phyloP scores from a whole-genome alignment of 1,284 basidiomycete species.

The Bondarzewia mesenterica region DNA sequence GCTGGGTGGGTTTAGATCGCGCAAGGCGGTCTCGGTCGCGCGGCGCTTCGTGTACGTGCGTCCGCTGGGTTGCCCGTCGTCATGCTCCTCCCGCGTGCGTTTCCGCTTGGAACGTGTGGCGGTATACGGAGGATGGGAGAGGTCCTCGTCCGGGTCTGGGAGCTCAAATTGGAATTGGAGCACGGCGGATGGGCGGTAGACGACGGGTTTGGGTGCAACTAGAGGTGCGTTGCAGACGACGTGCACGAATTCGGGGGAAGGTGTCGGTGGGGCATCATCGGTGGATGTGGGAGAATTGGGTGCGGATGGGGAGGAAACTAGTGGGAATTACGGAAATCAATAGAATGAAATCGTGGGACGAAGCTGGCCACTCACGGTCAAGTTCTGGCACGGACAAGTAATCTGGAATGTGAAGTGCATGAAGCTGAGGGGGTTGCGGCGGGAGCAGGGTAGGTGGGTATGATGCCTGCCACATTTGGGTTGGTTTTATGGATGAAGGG shows the following conservation, averaged over 20 bases:
- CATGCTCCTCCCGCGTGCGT: slow-evolving; percentile 28
- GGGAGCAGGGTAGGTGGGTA: background rate
- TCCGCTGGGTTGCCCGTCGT: slow-evolving; percentile 14
- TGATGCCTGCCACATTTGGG: background rate
- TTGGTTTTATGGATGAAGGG: background rate
- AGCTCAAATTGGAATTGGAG: slow-evolving; percentile 43
- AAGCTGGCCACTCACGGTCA: slow-evolving; percentile 9
- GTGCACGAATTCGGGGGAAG: slow-evolving; percentile 24
- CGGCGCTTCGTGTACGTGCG: slow-evolving; percentile 27
- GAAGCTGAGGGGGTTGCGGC: background rate
- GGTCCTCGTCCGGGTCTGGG: slow-evolving; percentile 61
- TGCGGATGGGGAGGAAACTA: slow-evolving; percentile 35
- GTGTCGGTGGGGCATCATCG: slow-evolving; percentile 16
- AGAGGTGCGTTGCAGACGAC: slow-evolving; percentile 58
- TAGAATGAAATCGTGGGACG: slow-evolving; percentile 14
- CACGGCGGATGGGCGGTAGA: slow-evolving; percentile 61
- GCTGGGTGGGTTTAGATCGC: background rate
- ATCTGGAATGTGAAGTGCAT: slow-evolving; percentile 11
- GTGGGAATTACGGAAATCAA: slow-evolving; percentile 16
- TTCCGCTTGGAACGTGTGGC: slow-evolving; percentile 46
- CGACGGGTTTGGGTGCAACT: slow-evolving; percentile 56
- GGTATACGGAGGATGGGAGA: slow-evolving; percentile 60
- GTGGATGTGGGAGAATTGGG: slow-evolving; percentile 20
- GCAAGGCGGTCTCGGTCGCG: slow-evolving; percentile 10
- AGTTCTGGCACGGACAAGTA: slow-evolving; percentile 6